A percentile compares a stretch with the other conserved stretches of the same genome.
phyloP scores from a whole-genome alignment of 768 basidiomycete genomes.

The Pulveroboletus sp. region DNA sequence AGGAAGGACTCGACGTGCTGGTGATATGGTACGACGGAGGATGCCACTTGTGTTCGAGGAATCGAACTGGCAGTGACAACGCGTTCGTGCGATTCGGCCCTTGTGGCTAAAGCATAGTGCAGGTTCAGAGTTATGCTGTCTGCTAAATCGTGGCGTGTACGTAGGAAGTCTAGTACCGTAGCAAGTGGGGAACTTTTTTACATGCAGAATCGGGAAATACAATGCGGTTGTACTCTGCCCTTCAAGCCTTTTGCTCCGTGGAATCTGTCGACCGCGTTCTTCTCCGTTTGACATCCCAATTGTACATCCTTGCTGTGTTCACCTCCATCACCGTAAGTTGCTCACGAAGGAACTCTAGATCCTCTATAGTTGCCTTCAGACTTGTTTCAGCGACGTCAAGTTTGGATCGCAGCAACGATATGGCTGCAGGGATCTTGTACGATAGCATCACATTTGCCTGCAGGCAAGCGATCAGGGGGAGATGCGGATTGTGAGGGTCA shows the following conservation, averaged over 20 bases:
- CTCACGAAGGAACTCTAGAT: slow-evolving; percentile 90
- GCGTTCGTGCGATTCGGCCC: too few relatives aligned
- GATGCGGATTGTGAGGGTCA: not conserved
- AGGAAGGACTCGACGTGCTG: slow-evolving; percentile 6
- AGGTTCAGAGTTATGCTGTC: slow-evolving; percentile 33
- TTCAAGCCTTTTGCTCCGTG: slow-evolving; percentile 14
- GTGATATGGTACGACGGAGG: slow-evolving; percentile 32
- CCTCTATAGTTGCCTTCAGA: slow-evolving; percentile 72
- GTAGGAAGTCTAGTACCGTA: too few relatives aligned
- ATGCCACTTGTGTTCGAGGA: too few relatives aligned
- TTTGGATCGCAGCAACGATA: slow-evolving; percentile 71
- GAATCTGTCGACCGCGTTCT: slow-evolving; percentile 48
- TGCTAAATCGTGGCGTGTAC: too few relatives aligned
- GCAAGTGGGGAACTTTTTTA: too few relatives aligned
- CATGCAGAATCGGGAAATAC: not conserved
- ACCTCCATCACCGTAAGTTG: slow-evolving; percentile 96
- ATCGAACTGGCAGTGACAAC: too few relatives aligned
- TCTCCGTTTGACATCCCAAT: slow-evolving; percentile 90
- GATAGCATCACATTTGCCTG: slow-evolving; percentile 98
- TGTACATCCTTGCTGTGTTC: slow-evolving; percentile 93
- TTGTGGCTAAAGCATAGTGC: too few relatives aligned
- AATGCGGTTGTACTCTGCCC: not conserved
- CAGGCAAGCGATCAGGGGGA: not conserved
- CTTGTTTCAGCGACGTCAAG: slow-evolving; percentile 65
- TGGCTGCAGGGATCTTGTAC: slow-evolving; percentile 81